phyloP scores from a whole-genome alignment of 768 basidiomycete species.

The Lentinula guzmanii region DNA sequence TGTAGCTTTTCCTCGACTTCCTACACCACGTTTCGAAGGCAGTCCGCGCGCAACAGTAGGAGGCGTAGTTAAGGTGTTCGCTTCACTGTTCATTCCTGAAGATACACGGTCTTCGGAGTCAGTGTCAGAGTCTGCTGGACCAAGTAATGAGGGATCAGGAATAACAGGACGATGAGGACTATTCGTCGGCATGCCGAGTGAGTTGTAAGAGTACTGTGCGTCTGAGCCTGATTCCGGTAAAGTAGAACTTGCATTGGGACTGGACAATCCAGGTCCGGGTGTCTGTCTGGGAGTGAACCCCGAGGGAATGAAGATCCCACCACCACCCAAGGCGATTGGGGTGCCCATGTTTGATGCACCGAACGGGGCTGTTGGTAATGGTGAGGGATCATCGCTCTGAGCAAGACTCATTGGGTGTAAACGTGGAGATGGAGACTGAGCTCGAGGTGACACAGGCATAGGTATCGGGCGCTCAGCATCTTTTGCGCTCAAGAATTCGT shows the following conservation, averaged over 20 bases:
- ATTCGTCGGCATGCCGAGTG: not conserved
- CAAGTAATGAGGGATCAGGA: conserved; percentile 1
- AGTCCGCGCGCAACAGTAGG: not conserved
- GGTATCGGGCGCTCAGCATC: conserved; percentile 3
- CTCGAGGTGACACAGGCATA: conserved; percentile 2
- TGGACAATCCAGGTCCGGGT: not conserved
- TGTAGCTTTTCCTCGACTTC: not conserved
- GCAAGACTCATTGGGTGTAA: not conserved
- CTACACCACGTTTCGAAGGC: not conserved
- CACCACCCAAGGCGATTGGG: not conserved
- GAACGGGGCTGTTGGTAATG: conserved; percentile 3
- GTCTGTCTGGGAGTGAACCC: not conserved
- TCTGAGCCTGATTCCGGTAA: not conserved
- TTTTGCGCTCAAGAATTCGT: conserved; percentile 3
- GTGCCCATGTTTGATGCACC: conserved; percentile 3
- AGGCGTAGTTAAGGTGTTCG: conserved; percentile 4
- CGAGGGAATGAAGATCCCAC: conserved; percentile 2
- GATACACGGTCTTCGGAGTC: conserved; percentile 2
- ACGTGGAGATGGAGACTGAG: conserved; percentile 1
- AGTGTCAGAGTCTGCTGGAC: conserved; percentile 1
- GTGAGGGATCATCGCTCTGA: not conserved
- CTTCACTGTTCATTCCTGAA: conserved; percentile 5
- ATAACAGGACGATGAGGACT: not conserved
- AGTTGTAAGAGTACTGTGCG: not conserved
- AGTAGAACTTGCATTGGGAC: not conserved